Percentiles rank a stretch among this genome's conserved stretches.
Evolutionary conservation across 148 eudicot genomes (phyloP).

Genomic region (Dianthus caryophyllus): DNA sequence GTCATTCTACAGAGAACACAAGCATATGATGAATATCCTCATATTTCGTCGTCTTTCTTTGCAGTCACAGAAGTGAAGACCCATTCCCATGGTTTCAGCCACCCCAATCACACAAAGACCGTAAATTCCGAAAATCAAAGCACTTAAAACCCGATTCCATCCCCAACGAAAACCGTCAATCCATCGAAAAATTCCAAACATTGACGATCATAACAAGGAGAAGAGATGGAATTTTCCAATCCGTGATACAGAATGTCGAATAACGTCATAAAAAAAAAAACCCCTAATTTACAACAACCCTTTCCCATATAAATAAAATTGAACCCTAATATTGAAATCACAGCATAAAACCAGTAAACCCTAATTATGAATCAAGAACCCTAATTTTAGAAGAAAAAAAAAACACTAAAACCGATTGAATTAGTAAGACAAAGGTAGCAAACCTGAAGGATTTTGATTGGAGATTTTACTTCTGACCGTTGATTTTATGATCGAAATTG

Average conservation of each 20-base stretch:
- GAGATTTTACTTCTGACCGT: no score
- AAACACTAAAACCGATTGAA: no score
- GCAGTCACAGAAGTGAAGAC: background rate
- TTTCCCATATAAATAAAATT: background rate
- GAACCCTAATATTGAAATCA: background rate
- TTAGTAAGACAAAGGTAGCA: no score
- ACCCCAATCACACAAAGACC: background rate
- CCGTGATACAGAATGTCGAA: background rate
- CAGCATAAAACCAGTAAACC: background rate
- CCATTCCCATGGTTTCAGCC: background rate
- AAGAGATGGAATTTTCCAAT: background rate
- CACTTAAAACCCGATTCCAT: slow-evolving; percentile 2
- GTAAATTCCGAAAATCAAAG: background rate
- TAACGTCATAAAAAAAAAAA: background rate
- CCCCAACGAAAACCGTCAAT: background rate
- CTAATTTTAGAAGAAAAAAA: no score
- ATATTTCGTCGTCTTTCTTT: background rate
- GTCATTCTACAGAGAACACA: slow-evolving; percentile 16
- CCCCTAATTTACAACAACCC: background rate
- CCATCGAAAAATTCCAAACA: background rate
- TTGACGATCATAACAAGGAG: background rate
- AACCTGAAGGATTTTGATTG: no score
- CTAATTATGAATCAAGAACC: no score
- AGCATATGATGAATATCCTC: slow-evolving; percentile 9
- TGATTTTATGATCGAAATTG: no score